Conservation (phyloP, 1,139 yeast genomes). For the Candida frijolesensis region DNA sequence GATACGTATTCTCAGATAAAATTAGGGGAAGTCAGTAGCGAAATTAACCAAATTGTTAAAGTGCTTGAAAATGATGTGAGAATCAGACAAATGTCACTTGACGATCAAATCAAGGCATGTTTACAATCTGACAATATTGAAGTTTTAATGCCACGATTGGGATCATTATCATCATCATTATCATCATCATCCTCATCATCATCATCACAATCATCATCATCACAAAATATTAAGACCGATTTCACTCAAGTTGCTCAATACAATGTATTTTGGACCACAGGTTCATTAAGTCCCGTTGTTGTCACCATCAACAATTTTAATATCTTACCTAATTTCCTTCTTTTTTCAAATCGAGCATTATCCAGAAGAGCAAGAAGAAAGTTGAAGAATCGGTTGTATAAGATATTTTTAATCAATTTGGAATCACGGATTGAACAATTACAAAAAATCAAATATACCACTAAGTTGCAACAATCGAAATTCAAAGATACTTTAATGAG, state of each 20-base stretch:
- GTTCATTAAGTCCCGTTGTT: no score
- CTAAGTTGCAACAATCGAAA: conserved; percentile 25
- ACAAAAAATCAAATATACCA: conserved; percentile 37
- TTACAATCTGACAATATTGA: conserved; percentile 20
- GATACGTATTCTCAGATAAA: background rate
- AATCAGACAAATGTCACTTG: conserved; percentile 31
- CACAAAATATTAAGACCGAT: background rate
- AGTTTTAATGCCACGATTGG: background rate
- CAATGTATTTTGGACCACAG: no score
- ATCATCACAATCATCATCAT: background rate
- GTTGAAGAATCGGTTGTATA: conserved; percentile 37
- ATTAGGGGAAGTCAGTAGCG: background rate
- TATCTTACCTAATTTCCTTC: conserved; percentile 10
- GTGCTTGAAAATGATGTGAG: conserved; percentile 37
- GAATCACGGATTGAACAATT: conserved; percentile 44
- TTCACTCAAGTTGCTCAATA: background rate
- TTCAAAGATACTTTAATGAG: conserved; percentile 29
- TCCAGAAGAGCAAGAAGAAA: conserved; percentile 21
- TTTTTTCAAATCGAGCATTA: conserved; percentile 7
- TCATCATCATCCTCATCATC: no score
- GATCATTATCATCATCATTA: background rate
- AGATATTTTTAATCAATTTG: conserved; percentile 40
- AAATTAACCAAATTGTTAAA: conserved; percentile 16
- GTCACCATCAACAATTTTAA: conserved; percentile 8
- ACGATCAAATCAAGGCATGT: conserved; percentile 33